A percentile compares a stretch with the other conserved stretches of the same genome.
Conservation (phyloP, 73 alveolate genomes). For the Tetrahymena malaccensis region DNA sequence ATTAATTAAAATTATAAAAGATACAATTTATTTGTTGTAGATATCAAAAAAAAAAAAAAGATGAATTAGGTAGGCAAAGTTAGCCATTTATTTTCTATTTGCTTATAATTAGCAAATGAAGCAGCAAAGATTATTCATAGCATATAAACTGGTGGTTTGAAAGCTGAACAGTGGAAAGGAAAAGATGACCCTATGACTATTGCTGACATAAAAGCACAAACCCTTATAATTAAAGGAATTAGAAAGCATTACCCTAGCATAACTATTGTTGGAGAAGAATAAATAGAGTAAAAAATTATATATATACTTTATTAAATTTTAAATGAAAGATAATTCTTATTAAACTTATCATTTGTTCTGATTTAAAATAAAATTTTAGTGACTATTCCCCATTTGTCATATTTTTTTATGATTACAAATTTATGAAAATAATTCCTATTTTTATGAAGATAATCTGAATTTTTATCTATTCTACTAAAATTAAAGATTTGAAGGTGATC, state of each 20-base stretch:
- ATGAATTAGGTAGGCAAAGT: constrained; percentile 3
- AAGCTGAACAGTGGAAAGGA: constrained; percentile 22
- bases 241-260: constrained; percentile 26
- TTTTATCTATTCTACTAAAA: not conserved
- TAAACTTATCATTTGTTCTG: too few species aligned
- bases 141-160: not conserved
- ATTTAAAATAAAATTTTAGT: too few species aligned
- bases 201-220: constrained; percentile 40
- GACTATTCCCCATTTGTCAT: too few species aligned
- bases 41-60: not conserved
- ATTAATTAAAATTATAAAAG: not conserved
- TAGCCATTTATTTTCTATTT: constrained; percentile 29
- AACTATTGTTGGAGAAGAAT: constrained; percentile 43
- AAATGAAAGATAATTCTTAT: too few species aligned
- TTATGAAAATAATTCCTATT: not conserved
- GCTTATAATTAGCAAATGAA: constrained; percentile 19
- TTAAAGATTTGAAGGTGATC: not conserved
- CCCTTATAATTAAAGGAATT: constrained; percentile 5
- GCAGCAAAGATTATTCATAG: constrained; percentile 33
- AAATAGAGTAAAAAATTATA: not conserved
- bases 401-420: too few species aligned
- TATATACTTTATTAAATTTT: too few species aligned
- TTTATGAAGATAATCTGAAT: not conserved
- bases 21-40: too few species aligned
- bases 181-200: constrained; percentile 40